Conservation (phyloP, 2,329 filamentous ascomycete genomes). For the Colletotrichum gigasporum region DNA sequence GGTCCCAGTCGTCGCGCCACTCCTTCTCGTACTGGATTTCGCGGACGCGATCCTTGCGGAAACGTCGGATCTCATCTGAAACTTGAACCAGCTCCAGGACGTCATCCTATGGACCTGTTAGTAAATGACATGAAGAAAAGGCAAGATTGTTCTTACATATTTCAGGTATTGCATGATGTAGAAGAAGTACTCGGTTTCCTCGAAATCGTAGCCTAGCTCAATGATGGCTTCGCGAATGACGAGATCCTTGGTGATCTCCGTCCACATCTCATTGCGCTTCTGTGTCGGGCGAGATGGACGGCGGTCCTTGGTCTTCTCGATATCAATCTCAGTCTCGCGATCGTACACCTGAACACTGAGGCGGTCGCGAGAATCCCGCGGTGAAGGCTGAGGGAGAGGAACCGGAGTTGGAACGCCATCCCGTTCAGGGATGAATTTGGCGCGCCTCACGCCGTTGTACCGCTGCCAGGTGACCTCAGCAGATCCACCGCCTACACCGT, state of each 20-base stretch:
- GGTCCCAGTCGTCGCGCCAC: slow-evolving; percentile 61
- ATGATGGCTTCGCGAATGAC: slow-evolving; percentile 89
- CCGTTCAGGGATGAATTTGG: slow-evolving; percentile 77
- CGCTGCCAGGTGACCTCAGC: slow-evolving; percentile 83
- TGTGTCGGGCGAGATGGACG: slow-evolving; percentile 49
- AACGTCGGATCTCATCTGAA: slow-evolving; percentile 82
- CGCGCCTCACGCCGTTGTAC: slow-evolving; percentile 80
- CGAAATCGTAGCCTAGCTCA: slow-evolving; percentile 83
- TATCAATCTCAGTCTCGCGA: slow-evolving; percentile 58
- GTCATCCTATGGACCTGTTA: slow-evolving; percentile 74
- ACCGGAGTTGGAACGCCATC: slow-evolving; percentile 50
- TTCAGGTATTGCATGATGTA: slow-evolving; percentile 92
- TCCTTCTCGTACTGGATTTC: slow-evolving; percentile 69
- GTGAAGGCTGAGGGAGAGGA: slow-evolving; percentile 38
- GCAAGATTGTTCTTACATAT: slow-evolving; percentile 72
- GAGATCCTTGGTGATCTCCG: slow-evolving; percentile 94
- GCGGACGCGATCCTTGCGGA: slow-evolving; percentile 60
- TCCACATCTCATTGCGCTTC: slow-evolving; percentile 81
- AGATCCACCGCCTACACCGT: slow-evolving; percentile 77
- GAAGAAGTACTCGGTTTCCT: slow-evolving; percentile 89
- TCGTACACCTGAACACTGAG: slow-evolving; percentile 58
- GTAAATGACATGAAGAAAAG: slow-evolving; percentile 25
- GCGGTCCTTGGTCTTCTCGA: slow-evolving; percentile 65
- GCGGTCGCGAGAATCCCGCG: slow-evolving; percentile 45
- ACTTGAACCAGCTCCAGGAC: slow-evolving; percentile 85